These are phyloP conservation scores for Butyriboletus loyo DNA, from an alignment of 768 basidiomycete species.

Conservation along the genomic window DNA sequence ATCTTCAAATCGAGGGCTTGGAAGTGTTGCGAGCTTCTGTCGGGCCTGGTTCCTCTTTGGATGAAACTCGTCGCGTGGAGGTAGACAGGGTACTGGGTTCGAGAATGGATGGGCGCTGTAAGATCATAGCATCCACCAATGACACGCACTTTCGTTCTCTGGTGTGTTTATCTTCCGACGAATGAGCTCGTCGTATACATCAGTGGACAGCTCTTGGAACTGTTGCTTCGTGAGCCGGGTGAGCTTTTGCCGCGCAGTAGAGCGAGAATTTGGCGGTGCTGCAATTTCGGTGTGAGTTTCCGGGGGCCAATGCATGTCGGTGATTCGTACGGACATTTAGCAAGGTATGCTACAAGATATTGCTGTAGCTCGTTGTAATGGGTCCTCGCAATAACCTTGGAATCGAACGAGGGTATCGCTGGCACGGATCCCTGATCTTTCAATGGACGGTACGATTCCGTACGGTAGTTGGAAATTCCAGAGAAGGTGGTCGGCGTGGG, in stretches of 20 bases:
- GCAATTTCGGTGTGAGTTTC: background rate
- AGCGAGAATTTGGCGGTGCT: conserved; percentile 78
- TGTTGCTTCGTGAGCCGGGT: conserved; percentile 93
- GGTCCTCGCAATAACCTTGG: conserved; percentile 57
- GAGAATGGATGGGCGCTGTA: conserved; percentile 9
- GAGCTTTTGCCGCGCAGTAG: conserved; percentile 85
- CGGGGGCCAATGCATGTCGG: background rate
- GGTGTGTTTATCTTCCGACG: conserved; percentile 62
- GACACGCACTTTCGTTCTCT: conserved; percentile 62
- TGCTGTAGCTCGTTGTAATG: conserved; percentile 72
- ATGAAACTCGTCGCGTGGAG: conserved; percentile 91
- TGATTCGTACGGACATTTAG: conserved; percentile 52
- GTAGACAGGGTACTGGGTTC: conserved; percentile 78
- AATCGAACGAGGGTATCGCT: conserved; percentile 55
- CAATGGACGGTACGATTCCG: conserved; percentile 70
- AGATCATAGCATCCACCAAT: conserved; percentile 3
- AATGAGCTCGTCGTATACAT: conserved; percentile 95
- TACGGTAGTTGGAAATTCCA: conserved; percentile 85
- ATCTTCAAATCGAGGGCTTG: conserved; percentile 86
- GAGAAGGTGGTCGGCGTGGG: conserved; percentile 87
- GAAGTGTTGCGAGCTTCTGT: conserved; percentile 93
- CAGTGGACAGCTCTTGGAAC: conserved; percentile 96
- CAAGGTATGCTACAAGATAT: conserved; percentile 72
- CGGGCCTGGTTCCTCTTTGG: conserved; percentile 98
- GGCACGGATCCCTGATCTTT: conserved; percentile 47